These are phyloP conservation scores for Colletotrichum horii DNA, from an alignment of 2,329 filamentous ascomycete genomes.

Conservation along the genomic window DNA sequence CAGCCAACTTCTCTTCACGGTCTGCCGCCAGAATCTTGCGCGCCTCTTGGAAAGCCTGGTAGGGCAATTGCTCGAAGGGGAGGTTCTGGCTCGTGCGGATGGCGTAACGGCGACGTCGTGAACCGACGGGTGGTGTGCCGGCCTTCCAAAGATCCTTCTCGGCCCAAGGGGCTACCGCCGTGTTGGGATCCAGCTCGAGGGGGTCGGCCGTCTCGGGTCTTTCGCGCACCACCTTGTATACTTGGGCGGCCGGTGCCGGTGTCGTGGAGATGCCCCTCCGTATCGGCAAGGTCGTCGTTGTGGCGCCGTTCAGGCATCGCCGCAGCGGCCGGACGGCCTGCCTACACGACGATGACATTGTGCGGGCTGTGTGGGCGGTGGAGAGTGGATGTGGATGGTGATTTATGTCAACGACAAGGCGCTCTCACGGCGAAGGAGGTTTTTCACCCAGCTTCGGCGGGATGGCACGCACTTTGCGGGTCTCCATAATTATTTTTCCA, in stretches of 20 bases:
- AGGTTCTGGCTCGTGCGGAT: conserved; percentile 69
- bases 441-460: conserved; percentile 11
- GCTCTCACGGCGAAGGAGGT: neutral
- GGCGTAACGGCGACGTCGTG: conserved; percentile 80
- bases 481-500: conserved; percentile 21
- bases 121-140: conserved; percentile 78
- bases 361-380: conserved; percentile 14
- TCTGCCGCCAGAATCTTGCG: conserved; percentile 82
- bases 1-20: conserved; percentile 77
- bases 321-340: conserved; percentile 63
- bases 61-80: conserved; percentile 92
- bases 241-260: conserved; percentile 34
- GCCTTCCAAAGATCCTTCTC: conserved; percentile 73
- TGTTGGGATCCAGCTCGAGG: conserved; percentile 66
- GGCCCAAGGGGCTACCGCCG: conserved; percentile 66
- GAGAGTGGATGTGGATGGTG: neutral
- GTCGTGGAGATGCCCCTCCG: conserved; percentile 34
- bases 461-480: conserved; percentile 11
- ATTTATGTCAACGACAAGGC: neutral
- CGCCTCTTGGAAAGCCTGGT: conserved; percentile 98
- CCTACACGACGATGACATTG: conserved; percentile 63
- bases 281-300: conserved; percentile 31
- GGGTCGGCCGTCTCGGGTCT: conserved; percentile 30
- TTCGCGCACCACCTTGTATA: conserved; percentile 24
- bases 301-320: conserved; percentile 54